Base-by-base conservation (phyloP, 495 filamentous ascomycete genomes). In the Talaromyces liani region DNA sequence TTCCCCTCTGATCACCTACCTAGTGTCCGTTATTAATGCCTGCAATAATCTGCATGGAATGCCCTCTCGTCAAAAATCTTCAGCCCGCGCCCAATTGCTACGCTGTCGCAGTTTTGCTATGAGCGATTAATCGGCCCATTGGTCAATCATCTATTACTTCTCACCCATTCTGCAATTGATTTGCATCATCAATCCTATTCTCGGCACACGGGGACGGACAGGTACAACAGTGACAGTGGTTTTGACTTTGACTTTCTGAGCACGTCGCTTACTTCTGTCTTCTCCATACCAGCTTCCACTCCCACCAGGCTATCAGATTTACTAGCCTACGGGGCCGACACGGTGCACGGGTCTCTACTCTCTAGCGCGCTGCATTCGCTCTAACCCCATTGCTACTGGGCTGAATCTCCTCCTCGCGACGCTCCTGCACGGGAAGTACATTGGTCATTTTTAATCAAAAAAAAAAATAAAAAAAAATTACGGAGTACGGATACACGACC, bases 321-420 rank as follows among this genome's bases (percentile, higher is more conserved):
- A 49, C 45, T 49, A 49, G 45, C 45, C 55, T 22, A 34, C n/a
- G 14, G 29, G 54, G 29, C 54, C 10, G 20, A 24, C 54, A 57
- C 24, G 31, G 55, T 61, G 59, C 36, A 62, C 36, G 33, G 34
- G 39, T 24, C 60, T 51, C 60, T 27, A 47, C 20, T 24, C 60
- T 51, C 60, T 49, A 47, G n/a, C 29, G 25, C n/a, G 24, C 58
- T 33, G 24, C 58, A 20, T 39, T 14, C 29, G 22, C 31, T 60
- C 36, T 34, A 25, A 29, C 58, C 58, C 27, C 18, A 34, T 33
- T 33, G 29, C 12, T 57, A 4, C 29, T 58, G 55, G 33, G 55
- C 55, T 58, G 55, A 34, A 18, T 20, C 45, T 49, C 45, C 33
- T 49, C 45, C n/a, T 47, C 41, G n/a, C 41, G 14, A 39, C 41